Evolutionary conservation across 1,139 yeast species (phyloP).

Genomic region (Saccharomycopsis hybrid): DNA sequence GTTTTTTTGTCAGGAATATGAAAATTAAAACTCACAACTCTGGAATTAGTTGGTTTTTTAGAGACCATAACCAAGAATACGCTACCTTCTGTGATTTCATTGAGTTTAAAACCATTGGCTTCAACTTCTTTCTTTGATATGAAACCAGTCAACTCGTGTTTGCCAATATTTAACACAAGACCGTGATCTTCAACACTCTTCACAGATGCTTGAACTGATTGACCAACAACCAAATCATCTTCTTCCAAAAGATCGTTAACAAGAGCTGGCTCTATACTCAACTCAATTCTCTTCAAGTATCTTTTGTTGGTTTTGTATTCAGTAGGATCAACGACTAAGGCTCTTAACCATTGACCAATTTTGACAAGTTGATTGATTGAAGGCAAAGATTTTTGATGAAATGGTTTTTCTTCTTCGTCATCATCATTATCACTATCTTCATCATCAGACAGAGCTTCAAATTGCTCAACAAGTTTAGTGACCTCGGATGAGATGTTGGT

Average conservation of each 20-base stretch:
- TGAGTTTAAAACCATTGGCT: slow-evolving; percentile 27
- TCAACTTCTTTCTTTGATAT: slow-evolving; percentile 61
- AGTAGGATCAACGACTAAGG: slow-evolving; percentile 51
- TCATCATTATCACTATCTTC: slow-evolving; percentile 38
- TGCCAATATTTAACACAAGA: slow-evolving; percentile 66
- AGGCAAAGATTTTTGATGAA: slow-evolving; percentile 31
- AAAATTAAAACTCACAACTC: slow-evolving; percentile 45
- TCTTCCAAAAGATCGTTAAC: slow-evolving; percentile 53
- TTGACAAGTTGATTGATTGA: slow-evolving; percentile 37
- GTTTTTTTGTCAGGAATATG: slow-evolving; percentile 29
- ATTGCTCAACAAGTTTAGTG: slow-evolving; percentile 48
- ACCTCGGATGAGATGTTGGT: slow-evolving; percentile 66
- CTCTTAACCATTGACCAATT: slow-evolving; percentile 83
- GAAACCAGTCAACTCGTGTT: slow-evolving; percentile 56
- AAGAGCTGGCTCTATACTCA: slow-evolving; percentile 67
- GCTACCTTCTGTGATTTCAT: slow-evolving; percentile 32
- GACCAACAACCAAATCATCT: slow-evolving; percentile 54
- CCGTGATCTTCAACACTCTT: slow-evolving; percentile 90
- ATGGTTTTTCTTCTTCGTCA: slow-evolving; percentile 23
- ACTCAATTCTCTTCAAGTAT: slow-evolving; percentile 53
- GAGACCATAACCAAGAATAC: slow-evolving; percentile 48
- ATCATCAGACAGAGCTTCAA: slow-evolving; percentile 40
- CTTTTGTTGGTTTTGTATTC: slow-evolving; percentile 27
- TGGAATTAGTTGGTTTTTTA: slow-evolving; percentile 46
- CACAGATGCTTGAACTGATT: slow-evolving; percentile 68